Evolutionary conservation across 257 asterid species (phyloP).

Genomic region (Solanum paucissectum): DNA sequence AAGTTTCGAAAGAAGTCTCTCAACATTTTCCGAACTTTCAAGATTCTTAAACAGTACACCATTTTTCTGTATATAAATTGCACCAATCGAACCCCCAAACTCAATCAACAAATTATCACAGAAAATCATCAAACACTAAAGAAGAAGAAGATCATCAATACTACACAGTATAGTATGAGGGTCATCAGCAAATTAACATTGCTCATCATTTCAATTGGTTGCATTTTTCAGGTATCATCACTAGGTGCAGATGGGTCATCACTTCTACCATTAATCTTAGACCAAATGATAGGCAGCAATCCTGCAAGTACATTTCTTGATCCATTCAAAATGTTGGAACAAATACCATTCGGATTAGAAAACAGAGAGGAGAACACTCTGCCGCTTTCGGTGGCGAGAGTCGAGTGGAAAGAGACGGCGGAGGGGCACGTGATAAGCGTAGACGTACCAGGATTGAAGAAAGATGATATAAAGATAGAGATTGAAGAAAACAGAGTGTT

Average conservation of each 20-base stretch:
- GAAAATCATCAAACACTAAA: not conserved
- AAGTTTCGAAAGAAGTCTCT: not conserved
- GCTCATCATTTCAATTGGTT: not conserved
- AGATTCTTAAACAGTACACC: not conserved
- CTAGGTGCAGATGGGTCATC: not conserved
- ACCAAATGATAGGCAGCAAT: not conserved
- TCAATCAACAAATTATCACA: not conserved
- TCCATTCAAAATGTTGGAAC: conserved; percentile 18
- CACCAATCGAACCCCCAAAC: not conserved
- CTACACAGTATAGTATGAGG: not conserved
- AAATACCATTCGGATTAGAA: conserved; percentile 8
- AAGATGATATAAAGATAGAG: conserved; percentile 12
- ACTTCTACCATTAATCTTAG: conserved; percentile 3
- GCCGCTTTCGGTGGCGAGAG: not conserved
- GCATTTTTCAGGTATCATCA: not conserved
- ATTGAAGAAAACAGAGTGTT: conserved; percentile 11
- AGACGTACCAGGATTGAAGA: conserved; percentile 18
- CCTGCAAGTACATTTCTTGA: not conserved
- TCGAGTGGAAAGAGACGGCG: conserved; percentile 22
- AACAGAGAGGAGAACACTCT: conserved; percentile 1
- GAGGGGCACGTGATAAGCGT: conserved; percentile 2
- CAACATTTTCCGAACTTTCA: not conserved
- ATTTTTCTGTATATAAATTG: not conserved
- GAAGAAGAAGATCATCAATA: not conserved
- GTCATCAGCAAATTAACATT: not conserved